phyloP scores from a whole-genome alignment of 2,329 filamentous ascomycete genomes.

The Pezicula radicicola region DNA sequence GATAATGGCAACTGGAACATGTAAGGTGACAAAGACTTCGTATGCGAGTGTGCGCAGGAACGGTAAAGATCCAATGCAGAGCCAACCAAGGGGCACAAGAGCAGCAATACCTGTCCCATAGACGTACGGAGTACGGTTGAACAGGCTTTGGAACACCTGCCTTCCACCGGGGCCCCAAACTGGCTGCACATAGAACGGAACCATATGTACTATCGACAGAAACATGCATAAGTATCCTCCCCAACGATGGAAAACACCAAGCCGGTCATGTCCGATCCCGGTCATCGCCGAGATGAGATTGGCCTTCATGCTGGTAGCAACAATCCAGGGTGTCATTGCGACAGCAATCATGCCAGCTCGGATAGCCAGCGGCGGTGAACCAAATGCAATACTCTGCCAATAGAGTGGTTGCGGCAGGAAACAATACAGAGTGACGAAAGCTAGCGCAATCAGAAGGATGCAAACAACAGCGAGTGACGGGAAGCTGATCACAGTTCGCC shows the following conservation, averaged over 20 bases:
- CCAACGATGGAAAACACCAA: constrained; percentile 94
- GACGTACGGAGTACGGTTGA: constrained; percentile 64
- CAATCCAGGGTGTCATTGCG: constrained; percentile 88
- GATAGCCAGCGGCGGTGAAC: constrained; percentile 84
- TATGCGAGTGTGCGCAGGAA: constrained; percentile 75
- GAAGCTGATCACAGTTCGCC: constrained; percentile 66
- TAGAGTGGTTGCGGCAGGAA: constrained; percentile 88
- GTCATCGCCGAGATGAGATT: constrained; percentile 82
- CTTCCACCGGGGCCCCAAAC: constrained; percentile 79
- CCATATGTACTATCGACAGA: constrained; percentile 76
- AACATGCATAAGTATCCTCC: constrained; percentile 82
- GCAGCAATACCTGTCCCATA: constrained; percentile 87
- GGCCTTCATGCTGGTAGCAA: constrained; percentile 86
- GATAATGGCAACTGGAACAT: constrained; percentile 76
- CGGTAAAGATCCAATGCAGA: constrained; percentile 82
- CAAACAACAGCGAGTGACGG: constrained; percentile 73
- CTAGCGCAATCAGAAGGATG: constrained; percentile 64
- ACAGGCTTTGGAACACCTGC: constrained; percentile 66
- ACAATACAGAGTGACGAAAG: constrained; percentile 75
- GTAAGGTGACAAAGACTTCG: constrained; percentile 79
- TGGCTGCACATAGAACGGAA: constrained; percentile 88
- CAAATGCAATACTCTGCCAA: constrained; percentile 81
- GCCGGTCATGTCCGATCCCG: constrained; percentile 85
- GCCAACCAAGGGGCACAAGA: constrained; percentile 75
- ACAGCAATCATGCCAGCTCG: constrained; percentile 89